Evolutionary conservation across 352 stramenopile genomes (phyloP).

Genomic region (Peronospora destructor): DNA sequence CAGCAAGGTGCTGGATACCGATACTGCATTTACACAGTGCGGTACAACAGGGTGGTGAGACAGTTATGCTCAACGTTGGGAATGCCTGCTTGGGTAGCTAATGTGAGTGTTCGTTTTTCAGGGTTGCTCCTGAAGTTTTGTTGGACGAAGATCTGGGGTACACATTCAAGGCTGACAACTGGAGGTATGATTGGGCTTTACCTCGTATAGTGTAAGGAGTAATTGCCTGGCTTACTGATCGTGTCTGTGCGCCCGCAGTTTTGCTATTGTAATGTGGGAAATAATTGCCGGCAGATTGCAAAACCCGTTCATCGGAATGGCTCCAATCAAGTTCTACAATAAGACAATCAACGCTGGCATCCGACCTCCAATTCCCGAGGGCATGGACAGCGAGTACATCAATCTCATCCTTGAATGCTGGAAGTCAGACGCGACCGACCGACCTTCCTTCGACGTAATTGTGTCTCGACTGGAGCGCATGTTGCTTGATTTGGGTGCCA

Average conservation of each 20-base stretch:
- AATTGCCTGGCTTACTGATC: background rate
- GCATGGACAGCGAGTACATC: conserved; percentile 62
- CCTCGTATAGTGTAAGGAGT: background rate
- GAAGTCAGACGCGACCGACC: conserved; percentile 66
- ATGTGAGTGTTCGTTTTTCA: conserved; percentile 16
- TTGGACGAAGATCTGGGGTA: conserved; percentile 85
- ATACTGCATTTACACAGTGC: conserved; percentile 82
- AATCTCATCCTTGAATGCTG: conserved; percentile 78
- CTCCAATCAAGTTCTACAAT: conserved; percentile 88
- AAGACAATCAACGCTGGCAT: conserved; percentile 76
- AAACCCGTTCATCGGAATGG: conserved; percentile 87
- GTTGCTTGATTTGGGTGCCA: conserved; percentile 59
- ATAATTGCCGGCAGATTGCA: conserved; percentile 76
- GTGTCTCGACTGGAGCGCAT: conserved; percentile 70
- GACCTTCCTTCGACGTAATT: conserved; percentile 73
- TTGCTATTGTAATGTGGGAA: conserved; percentile 88
- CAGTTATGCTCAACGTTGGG: conserved; percentile 4
- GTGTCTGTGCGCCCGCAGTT: conserved; percentile 32
- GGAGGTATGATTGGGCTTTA: conserved; percentile 43
- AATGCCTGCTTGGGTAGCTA: background rate
- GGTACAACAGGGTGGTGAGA: conserved; percentile 83
- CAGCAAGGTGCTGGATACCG: conserved; percentile 82
- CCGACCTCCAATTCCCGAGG: conserved; percentile 62
- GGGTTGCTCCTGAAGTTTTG: conserved; percentile 83
- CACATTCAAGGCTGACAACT: conserved; percentile 87